Percentiles rank a stretch among this genome's conserved stretches.
Evolutionary conservation across 1,139 yeast genomes (phyloP).

Genomic region (Diutina mesorugosa): DNA sequence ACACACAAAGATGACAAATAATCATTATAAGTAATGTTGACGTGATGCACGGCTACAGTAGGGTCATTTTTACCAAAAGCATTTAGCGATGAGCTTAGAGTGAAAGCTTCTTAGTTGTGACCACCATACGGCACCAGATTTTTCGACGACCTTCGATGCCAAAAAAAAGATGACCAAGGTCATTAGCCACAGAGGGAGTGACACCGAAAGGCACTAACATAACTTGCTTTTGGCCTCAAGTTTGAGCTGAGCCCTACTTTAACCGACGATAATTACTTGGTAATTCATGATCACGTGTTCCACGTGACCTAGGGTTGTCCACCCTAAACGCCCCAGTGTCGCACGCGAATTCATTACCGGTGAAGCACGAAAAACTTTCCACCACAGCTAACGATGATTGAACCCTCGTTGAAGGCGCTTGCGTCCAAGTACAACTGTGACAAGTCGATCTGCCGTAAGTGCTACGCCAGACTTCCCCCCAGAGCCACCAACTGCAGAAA

Average conservation of each 20-base stretch:
- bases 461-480: constrained; percentile 99
- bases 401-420: constrained; percentile 97
- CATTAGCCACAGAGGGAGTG: too few species aligned
- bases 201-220: too few species aligned
- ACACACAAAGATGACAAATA: too few species aligned
- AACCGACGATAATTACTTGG: background rate
- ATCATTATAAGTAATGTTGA: background rate
- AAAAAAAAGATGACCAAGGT: too few species aligned
- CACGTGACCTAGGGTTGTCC: constrained; percentile 1
- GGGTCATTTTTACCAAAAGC: too few species aligned
- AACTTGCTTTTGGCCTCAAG: too few species aligned
- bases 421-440: constrained; percentile 99
- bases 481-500: constrained; percentile 99
- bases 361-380: background rate
- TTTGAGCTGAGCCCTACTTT: background rate
- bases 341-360: background rate
- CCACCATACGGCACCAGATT: too few species aligned
- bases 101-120: too few species aligned
- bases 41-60: background rate
- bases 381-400: constrained; percentile 45
- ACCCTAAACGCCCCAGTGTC: background rate
- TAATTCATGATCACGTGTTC: background rate
- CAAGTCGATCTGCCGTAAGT: constrained; percentile 96
- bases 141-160: too few species aligned
- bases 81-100: too few species aligned